Evolutionary conservation across 495 filamentous ascomycete species (phyloP).

Genomic region (Saxispiralis lemnorum): DNA sequence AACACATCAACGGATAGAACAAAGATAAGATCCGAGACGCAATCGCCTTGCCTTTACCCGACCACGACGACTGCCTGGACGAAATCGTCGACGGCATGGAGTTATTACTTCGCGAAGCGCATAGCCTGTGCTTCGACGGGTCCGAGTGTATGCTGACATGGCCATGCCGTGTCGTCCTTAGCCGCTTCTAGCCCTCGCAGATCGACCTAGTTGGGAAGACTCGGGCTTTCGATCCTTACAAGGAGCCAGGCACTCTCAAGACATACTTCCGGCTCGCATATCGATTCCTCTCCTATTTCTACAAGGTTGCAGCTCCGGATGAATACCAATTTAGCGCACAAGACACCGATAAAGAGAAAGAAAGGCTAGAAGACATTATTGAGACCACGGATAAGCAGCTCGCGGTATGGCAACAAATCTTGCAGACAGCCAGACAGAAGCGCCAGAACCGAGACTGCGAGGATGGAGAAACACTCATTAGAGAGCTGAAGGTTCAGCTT

Average conservation of each 20-base stretch:
- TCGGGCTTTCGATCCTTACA: background rate
- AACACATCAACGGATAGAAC: background rate
- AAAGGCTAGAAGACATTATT: background rate
- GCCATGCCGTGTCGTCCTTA: constrained; percentile 1
- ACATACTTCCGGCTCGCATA: background rate
- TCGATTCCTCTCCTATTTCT: background rate
- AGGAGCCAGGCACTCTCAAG: background rate
- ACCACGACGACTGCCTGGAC: background rate
- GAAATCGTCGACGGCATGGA: background rate
- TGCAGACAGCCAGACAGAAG: no score
- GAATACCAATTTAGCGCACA: background rate
- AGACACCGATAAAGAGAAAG: background rate
- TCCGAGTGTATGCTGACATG: constrained; percentile 2
- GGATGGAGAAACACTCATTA: background rate
- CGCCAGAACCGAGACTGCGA: no score
- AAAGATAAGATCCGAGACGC: background rate
- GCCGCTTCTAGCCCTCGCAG: constrained; percentile 1
- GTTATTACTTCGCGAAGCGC: background rate
- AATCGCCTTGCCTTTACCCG: background rate
- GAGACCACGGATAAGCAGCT: background rate
- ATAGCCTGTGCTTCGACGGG: constrained; percentile 2
- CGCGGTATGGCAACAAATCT: background rate
- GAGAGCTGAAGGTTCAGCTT: background rate
- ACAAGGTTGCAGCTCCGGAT: background rate
- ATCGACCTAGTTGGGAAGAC: background rate